phyloP scores from a whole-genome alignment of 805 yeast genomes.

The Yueomyces sp. region DNA sequence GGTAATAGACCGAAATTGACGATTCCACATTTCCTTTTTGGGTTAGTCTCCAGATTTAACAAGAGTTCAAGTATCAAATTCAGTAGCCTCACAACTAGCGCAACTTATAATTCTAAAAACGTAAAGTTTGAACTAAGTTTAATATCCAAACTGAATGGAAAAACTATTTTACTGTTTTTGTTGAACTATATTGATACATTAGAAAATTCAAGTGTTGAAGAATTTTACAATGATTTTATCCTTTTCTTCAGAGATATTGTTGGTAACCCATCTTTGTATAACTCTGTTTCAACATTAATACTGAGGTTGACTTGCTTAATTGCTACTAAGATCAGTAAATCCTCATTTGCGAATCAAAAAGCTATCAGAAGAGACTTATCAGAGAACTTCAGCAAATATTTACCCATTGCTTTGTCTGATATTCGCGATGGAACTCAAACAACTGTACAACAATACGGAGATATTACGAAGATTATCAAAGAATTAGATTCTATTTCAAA shows the following conservation, averaged over 20 bases:
- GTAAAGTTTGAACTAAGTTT: constrained; percentile 29
- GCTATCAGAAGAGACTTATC: constrained; percentile 42
- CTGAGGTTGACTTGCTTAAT: constrained; percentile 39
- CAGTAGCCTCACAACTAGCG: neutral
- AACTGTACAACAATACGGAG: neutral
- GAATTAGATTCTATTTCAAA: constrained; percentile 11
- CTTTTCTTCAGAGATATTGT: constrained; percentile 47
- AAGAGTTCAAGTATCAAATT: constrained; percentile 10
- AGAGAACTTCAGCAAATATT: constrained; percentile 30
- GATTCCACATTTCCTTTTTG: constrained; percentile 48
- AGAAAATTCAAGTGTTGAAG: constrained; percentile 68
- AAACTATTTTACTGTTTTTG: constrained; percentile 38
- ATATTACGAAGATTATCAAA: constrained; percentile 4
- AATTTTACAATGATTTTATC: constrained; percentile 51
- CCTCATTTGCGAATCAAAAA: constrained; percentile 50
- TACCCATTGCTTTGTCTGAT: constrained; percentile 21
- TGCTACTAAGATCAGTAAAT: constrained; percentile 40
- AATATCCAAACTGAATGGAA: constrained; percentile 32
- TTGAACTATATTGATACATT: constrained; percentile 48
- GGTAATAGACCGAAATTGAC: constrained; percentile 71
- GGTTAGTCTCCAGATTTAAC: constrained; percentile 17
- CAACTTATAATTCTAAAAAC: neutral
- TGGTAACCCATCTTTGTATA: constrained; percentile 34
- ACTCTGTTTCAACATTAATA: constrained; percentile 36
- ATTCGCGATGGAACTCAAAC: neutral